Conservation (phyloP, 192 early-diverging fungal genomes). For the Rhizophagus clarus region DNA sequence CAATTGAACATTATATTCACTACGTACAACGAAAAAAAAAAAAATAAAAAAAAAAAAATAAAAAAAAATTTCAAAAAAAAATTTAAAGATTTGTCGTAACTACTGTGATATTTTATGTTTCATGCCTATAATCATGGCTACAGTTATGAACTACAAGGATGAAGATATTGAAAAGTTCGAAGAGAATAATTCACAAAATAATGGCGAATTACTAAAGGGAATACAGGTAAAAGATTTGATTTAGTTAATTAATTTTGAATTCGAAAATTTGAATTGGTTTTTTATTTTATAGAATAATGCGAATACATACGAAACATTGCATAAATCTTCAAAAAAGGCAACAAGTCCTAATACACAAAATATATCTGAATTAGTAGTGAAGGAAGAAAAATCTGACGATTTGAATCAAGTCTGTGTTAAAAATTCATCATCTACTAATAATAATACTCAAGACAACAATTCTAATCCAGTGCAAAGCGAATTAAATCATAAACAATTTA, state of each 20-base stretch:
- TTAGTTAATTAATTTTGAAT: background rate
- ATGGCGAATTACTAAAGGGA: background rate
- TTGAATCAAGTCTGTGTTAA: background rate
- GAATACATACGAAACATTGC: too few relatives aligned
- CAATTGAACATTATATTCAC: background rate
- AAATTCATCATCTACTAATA: background rate
- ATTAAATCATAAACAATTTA: too few relatives aligned
- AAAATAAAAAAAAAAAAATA: background rate
- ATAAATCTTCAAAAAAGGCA: background rate
- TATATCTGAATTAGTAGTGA: background rate
- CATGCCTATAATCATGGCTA: background rate
- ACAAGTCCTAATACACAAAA: background rate
- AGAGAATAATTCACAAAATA: background rate
- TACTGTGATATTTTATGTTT: background rate
- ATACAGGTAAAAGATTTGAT: background rate
- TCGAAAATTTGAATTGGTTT: background rate
- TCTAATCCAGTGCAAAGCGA: too few relatives aligned
- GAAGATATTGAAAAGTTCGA: background rate
- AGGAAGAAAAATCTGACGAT: background rate
- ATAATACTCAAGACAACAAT: background rate
- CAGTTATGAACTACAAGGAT: background rate
- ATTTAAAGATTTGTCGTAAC: background rate
- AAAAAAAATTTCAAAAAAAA: background rate
- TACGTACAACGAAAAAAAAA: background rate
- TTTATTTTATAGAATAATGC: background rate